Percentiles rank a stretch among this genome's conserved stretches.
Evolutionary conservation across 768 basidiomycete species (phyloP).

Genomic region (Tephrocybe sp.): DNA sequence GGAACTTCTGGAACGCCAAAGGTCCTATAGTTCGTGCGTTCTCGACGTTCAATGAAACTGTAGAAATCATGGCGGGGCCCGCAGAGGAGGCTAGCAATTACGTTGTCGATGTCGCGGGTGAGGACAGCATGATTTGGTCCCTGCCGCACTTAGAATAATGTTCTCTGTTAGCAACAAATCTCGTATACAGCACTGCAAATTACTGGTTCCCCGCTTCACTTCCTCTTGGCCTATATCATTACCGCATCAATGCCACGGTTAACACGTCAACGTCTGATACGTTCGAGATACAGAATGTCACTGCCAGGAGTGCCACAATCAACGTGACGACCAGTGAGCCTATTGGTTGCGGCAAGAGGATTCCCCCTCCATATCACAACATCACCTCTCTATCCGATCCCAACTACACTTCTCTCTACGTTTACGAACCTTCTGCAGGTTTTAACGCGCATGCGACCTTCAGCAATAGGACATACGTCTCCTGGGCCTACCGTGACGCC

Average conservation of each 20-base stretch:
- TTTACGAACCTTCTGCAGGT: no score
- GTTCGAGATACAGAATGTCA: conserved; percentile 2
- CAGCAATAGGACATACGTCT: no score
- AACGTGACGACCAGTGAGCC: conserved; percentile 8
- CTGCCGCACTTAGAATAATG: neutral
- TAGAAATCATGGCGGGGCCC: conserved; percentile 4
- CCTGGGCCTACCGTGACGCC: conserved; percentile 4
- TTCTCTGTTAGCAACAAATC: neutral
- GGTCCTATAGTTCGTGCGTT: neutral
- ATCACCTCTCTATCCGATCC: conserved; percentile 4
- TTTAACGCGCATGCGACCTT: no score
- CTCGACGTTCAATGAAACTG: neutral
- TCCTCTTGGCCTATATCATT: conserved; percentile 8
- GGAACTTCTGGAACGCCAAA: neutral
- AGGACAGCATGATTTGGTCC: neutral
- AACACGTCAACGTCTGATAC: neutral
- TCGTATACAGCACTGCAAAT: neutral
- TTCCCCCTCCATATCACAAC: conserved; percentile 3
- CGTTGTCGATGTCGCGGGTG: conserved; percentile 8
- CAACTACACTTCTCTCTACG: conserved; percentile 3
- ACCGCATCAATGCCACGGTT: conserved; percentile 6
- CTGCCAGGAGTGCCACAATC: conserved; percentile 1
- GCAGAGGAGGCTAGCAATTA: neutral
- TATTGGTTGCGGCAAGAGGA: conserved; percentile 5
- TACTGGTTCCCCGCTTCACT: conserved; percentile 7